A percentile compares a stretch with the other conserved stretches of the same genome.
These are phyloP conservation scores for Orbilia blumenaviensis DNA, from an alignment of 2,329 filamentous ascomycete genomes.

Conservation along the genomic window DNA sequence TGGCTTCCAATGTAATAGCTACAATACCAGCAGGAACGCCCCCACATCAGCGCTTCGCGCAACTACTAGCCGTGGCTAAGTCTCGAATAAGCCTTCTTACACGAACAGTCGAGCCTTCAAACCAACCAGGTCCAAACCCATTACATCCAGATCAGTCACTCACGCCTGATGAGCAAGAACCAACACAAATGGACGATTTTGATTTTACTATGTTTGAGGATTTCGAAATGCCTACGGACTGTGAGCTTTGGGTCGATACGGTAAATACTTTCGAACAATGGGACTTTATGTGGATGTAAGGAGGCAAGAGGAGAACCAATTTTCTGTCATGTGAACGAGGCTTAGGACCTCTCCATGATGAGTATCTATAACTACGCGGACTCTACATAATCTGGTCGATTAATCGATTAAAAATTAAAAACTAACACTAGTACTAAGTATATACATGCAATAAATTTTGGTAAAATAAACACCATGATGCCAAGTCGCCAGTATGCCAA, in stretches of 20 bases:
- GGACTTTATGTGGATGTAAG: constrained; percentile 7
- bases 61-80: neutral
- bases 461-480: neutral
- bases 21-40: constrained; percentile 4
- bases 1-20: neutral
- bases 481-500: constrained; percentile 19
- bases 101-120: neutral
- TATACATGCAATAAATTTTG: neutral
- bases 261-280: neutral
- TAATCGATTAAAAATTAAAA: constrained; percentile 1
- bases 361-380: no score
- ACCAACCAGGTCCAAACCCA: no score
- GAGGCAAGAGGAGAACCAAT: neutral
- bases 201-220: neutral
- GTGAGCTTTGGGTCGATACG: constrained; percentile 17
- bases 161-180: neutral
- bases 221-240: neutral
- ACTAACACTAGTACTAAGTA: constrained; percentile 13
- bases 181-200: neutral
- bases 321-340: no score
- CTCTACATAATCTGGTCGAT: no score
- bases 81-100: neutral
- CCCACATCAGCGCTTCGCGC: neutral
- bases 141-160: neutral
- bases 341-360: no score